Conservation (phyloP, 1,284 basidiomycete species). For the Cutaneotrichosporon sp. region DNA sequence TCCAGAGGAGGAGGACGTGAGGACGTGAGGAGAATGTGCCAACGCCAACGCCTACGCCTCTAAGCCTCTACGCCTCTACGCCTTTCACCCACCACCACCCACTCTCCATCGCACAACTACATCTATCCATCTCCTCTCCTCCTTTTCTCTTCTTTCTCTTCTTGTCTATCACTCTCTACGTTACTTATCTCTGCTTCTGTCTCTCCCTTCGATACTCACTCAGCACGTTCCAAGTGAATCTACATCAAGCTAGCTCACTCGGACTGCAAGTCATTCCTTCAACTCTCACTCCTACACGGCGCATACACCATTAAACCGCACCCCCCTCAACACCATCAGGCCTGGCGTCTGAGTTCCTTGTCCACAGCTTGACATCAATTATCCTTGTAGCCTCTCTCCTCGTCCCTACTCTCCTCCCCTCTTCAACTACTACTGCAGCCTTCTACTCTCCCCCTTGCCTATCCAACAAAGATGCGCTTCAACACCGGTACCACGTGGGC, state of each 20-base stretch:
- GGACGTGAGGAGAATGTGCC: too few relatives aligned
- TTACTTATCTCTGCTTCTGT: not conserved
- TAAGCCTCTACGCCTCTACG: too few relatives aligned
- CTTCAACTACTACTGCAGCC: not conserved
- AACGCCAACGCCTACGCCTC: too few relatives aligned
- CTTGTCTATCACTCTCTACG: not conserved
- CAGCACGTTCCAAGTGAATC: constrained; percentile 4
- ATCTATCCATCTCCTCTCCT: too few relatives aligned
- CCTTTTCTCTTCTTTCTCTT: not conserved
- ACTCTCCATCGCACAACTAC: too few relatives aligned
- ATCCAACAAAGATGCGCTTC: constrained; percentile 14
- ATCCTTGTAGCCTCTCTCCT: too few relatives aligned
- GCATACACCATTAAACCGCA: too few relatives aligned
- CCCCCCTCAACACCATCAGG: not conserved
- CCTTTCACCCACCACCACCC: not conserved
- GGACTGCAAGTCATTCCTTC: constrained; percentile 12
- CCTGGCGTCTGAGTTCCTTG: not conserved
- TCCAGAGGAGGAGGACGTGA: too few relatives aligned
- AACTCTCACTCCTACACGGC: not conserved
- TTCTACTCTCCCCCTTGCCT: not conserved
- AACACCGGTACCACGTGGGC: constrained; percentile 8
- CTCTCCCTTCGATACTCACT: not conserved
- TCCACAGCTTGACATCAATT: too few relatives aligned
- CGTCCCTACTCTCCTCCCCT: not conserved
- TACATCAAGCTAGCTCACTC: not conserved